Conservation (phyloP, 116 monocot species). For the Dioscorea cayenensis region DNA sequence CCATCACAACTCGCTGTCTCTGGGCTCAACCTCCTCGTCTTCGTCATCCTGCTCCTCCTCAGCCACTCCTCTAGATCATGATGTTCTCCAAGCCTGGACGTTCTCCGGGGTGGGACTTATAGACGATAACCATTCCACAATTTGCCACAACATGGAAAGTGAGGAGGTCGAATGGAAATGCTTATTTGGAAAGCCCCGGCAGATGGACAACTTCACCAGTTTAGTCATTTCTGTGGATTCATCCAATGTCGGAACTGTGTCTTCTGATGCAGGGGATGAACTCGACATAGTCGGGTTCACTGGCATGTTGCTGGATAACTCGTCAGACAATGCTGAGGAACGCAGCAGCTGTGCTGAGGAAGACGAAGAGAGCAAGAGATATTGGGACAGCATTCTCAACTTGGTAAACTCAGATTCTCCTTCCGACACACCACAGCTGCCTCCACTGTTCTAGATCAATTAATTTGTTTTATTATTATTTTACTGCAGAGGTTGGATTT, state of each 20-base stretch:
- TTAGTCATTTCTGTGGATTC: background rate
- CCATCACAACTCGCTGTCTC: slow-evolving; percentile 13
- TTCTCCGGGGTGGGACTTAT: background rate
- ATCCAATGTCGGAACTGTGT: background rate
- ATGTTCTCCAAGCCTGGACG: slow-evolving; percentile 20
- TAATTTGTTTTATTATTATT: no score
- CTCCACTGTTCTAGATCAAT: slow-evolving; percentile 15
- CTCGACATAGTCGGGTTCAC: slow-evolving; percentile 35
- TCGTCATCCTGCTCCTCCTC: background rate
- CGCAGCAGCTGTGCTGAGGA: slow-evolving; percentile 15
- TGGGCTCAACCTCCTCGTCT: background rate
- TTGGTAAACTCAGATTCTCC: slow-evolving; percentile 56
- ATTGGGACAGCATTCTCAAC: slow-evolving; percentile 71
- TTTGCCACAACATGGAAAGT: background rate
- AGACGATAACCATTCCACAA: background rate
- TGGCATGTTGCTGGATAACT: slow-evolving; percentile 41
- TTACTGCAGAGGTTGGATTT: no score
- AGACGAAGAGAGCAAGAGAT: slow-evolving; percentile 43
- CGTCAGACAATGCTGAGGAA: slow-evolving; percentile 14
- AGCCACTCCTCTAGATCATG: background rate
- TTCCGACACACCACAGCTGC: slow-evolving; percentile 12
- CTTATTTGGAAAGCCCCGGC: slow-evolving; percentile 12
- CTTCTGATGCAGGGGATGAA: background rate
- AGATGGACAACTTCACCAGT: slow-evolving; percentile 5
- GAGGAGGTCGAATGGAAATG: slow-evolving; percentile 44